These are phyloP conservation scores for Ustilago vetiveriae DNA, from an alignment of 1,284 basidiomycete genomes.

Conservation along the genomic window DNA sequence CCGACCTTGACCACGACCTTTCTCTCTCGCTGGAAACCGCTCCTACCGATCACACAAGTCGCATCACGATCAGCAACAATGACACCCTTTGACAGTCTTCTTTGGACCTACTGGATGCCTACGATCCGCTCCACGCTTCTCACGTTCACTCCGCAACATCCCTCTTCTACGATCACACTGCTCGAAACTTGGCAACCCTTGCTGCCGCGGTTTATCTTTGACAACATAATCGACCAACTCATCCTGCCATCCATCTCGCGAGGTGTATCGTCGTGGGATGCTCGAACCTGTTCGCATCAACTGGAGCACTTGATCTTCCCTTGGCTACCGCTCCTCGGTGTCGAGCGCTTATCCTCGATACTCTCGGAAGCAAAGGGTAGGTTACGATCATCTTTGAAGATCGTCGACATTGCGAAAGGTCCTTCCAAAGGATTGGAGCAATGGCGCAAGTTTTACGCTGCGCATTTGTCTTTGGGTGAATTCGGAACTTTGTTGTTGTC, in stretches of 20 bases:
- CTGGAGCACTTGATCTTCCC: conserved; percentile 89
- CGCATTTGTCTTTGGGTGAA: conserved; percentile 69
- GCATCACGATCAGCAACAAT: conserved; percentile 75
- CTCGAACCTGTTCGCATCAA: conserved; percentile 31
- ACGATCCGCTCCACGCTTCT: conserved; percentile 82
- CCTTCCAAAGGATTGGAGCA: conserved; percentile 28
- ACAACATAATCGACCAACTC: conserved; percentile 95
- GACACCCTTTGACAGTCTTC: conserved; percentile 92
- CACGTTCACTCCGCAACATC: conserved; percentile 82
- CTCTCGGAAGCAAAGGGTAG: conserved; percentile 86
- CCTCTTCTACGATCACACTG: conserved; percentile 80
- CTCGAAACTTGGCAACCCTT: conserved; percentile 88
- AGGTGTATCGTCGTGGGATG: conserved; percentile 79
- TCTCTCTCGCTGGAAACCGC: conserved; percentile 62
- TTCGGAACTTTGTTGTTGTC: conserved; percentile 93
- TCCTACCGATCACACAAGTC: too few relatives aligned
- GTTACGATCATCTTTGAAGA: conserved; percentile 79
- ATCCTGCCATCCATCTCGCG: conserved; percentile 88
- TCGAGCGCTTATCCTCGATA: conserved; percentile 78
- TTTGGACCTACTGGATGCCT: conserved; percentile 95
- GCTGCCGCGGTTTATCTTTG: conserved; percentile 87
- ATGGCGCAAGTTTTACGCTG: conserved; percentile 46
- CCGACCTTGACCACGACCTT: not conserved
- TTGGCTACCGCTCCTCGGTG: conserved; percentile 84
- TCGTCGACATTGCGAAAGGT: conserved; percentile 71